Conservation (phyloP, 305 asterid genomes). For the Withania somnifera region DNA sequence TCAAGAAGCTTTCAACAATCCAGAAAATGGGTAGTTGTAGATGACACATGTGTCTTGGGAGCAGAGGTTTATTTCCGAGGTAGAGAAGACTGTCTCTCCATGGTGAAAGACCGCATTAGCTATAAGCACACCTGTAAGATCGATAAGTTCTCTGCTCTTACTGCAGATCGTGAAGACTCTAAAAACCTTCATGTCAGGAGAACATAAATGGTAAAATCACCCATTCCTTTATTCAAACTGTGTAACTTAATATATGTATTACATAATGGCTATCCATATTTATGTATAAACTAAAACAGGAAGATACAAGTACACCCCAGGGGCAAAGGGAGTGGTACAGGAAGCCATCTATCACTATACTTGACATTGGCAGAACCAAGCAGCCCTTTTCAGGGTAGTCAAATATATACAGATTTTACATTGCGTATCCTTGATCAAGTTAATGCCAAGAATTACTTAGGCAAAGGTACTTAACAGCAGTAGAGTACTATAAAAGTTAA, state of each 20-base stretch:
- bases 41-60: conserved; percentile 45
- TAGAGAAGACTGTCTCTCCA: conserved; percentile 39
- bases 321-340: conserved; percentile 46
- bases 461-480: conserved; percentile 26
- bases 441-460: conserved; percentile 21
- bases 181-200: conserved; percentile 26
- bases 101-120: conserved; percentile 41
- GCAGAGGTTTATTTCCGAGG: conserved; percentile 45
- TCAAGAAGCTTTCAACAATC: conserved; percentile 27
- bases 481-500: neutral
- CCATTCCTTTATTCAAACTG: neutral
- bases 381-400: conserved; percentile 22
- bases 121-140: conserved; percentile 31
- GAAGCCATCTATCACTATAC: conserved; percentile 30
- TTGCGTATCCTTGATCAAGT: conserved; percentile 39
- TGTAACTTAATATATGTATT: neutral
- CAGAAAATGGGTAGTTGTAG: conserved; percentile 37
- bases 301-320: conserved; percentile 41
- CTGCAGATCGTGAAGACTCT: conserved; percentile 34
- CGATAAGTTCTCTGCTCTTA: conserved; percentile 21
- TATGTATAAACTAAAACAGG: conserved; percentile 23
- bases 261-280: neutral
- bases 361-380: conserved; percentile 45
- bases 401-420: conserved; percentile 42
- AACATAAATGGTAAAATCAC: conserved; percentile 28